These are phyloP conservation scores for Spizellomyces sp. DNA, from an alignment of 192 early-diverging fungal genomes.

Conservation along the genomic window DNA sequence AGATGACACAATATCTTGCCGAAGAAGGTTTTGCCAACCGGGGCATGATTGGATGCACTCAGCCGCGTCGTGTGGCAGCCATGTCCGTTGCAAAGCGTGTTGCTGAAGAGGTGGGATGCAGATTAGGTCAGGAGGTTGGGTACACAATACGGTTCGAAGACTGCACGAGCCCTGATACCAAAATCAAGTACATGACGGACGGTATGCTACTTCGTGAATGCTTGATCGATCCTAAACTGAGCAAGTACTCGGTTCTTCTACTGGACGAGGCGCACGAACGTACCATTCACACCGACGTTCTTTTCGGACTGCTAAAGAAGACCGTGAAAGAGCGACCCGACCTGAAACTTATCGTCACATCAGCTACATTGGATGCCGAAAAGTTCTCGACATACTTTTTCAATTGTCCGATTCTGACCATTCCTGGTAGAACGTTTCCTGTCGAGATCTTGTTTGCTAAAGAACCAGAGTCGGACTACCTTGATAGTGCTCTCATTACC, in stretches of 20 bases:
- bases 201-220: conserved; percentile 95
- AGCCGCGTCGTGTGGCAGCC: conserved; percentile 97
- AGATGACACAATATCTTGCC: conserved; percentile 97
- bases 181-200: conserved; percentile 99
- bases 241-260: conserved; percentile 88
- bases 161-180: conserved; percentile 85
- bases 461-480: conserved; percentile 92
- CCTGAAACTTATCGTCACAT: conserved; percentile 92
- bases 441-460: conserved; percentile 94
- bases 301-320: conserved; percentile 91
- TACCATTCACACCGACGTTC: conserved; percentile 92
- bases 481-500: conserved; percentile 89
- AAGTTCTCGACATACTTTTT: conserved; percentile 90
- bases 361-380: conserved; percentile 92
- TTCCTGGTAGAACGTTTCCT: conserved; percentile 93
- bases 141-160: conserved; percentile 99
- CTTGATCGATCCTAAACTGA: conserved; percentile 79
- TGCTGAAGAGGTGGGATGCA: conserved; percentile 92
- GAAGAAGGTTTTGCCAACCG: conserved; percentile 87
- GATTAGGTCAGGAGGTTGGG: conserved; percentile 91
- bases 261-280: conserved; percentile 99
- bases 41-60: conserved; percentile 97
- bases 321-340: conserved; percentile 80
- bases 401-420: conserved; percentile 93
- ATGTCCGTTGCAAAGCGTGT: conserved; percentile 99